Evolutionary conservation across 2,329 filamentous ascomycete species (phyloP).

Genomic region (Apiospora arundinis): DNA sequence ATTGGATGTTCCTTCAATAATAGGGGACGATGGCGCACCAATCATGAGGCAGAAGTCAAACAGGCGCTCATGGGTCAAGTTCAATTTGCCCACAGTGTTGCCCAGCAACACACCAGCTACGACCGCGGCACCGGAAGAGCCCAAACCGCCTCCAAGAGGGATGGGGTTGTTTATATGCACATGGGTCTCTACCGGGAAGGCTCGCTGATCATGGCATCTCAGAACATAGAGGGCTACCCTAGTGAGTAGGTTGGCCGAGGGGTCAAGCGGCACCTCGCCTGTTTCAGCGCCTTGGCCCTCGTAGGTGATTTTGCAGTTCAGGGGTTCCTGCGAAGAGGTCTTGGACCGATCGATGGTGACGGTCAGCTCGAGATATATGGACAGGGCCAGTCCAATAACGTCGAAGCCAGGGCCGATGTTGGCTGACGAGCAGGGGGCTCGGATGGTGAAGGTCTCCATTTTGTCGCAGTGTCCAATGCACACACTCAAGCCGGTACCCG

Average conservation of each 20-base stretch:
- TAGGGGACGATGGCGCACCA: slow-evolving; percentile 53
- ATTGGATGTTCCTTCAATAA: background rate
- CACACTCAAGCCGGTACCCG: background rate
- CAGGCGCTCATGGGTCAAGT: slow-evolving; percentile 79
- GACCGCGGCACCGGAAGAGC: slow-evolving; percentile 94
- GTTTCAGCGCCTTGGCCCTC: slow-evolving; percentile 78
- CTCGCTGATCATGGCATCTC: slow-evolving; percentile 84
- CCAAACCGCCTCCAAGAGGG: slow-evolving; percentile 87
- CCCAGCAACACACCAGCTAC: slow-evolving; percentile 94
- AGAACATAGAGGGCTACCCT: slow-evolving; percentile 93
- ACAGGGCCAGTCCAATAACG: slow-evolving; percentile 93
- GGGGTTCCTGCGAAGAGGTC: slow-evolving; percentile 61
- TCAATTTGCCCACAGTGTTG: slow-evolving; percentile 83
- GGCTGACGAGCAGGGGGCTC: slow-evolving; percentile 91
- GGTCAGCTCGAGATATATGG: slow-evolving; percentile 88
- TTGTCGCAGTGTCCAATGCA: slow-evolving; percentile 2
- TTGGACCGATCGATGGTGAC: slow-evolving; percentile 74
- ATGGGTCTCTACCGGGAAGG: slow-evolving; percentile 84
- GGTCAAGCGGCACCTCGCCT: slow-evolving; percentile 79
- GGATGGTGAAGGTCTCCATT: slow-evolving; percentile 71
- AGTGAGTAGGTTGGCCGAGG: slow-evolving; percentile 90
- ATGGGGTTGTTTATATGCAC: slow-evolving; percentile 97
- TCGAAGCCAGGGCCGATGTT: slow-evolving; percentile 99
- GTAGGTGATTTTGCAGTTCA: slow-evolving; percentile 92
- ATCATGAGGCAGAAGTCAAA: slow-evolving; percentile 99